phyloP scores from a whole-genome alignment of 441 rosid species.

The Viola pubescens region DNA sequence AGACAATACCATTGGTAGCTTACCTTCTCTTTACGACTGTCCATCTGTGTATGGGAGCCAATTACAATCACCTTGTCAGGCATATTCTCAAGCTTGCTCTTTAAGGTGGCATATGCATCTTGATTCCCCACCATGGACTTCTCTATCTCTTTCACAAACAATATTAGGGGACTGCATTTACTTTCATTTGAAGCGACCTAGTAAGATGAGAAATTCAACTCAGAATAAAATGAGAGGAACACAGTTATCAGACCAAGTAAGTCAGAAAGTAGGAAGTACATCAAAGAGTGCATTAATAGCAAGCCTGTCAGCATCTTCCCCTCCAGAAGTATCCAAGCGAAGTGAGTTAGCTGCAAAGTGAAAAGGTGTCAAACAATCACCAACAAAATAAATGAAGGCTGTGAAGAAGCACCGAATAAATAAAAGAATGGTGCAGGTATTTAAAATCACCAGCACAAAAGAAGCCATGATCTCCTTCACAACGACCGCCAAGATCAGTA shows the following conservation, averaged over 20 bases:
- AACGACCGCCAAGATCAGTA: conserved; percentile 89
- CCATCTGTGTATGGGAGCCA: conserved; percentile 87
- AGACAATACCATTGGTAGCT: conserved; percentile 4
- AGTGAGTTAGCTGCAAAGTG: conserved; percentile 63
- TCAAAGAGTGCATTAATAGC: conserved; percentile 84
- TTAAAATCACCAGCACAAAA: conserved; percentile 69
- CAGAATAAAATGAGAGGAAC: conserved; percentile 8
- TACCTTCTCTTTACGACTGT: conserved; percentile 95
- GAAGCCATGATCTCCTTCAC: conserved; percentile 90
- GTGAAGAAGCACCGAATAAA: not conserved
- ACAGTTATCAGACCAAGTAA: conserved; percentile 6
- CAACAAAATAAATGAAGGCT: no score
- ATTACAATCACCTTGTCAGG: conserved; percentile 71
- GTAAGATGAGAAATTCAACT: conserved; percentile 21
- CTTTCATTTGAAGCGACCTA: conserved; percentile 76
- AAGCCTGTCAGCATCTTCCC: conserved; percentile 78
- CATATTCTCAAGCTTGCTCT: conserved; percentile 71
- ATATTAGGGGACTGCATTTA: conserved; percentile 59
- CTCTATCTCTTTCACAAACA: conserved; percentile 90
- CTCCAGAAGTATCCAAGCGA: conserved; percentile 67
- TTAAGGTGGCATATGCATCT: conserved; percentile 60
- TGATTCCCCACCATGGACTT: conserved; percentile 73
- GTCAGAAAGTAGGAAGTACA: conserved; percentile 36
- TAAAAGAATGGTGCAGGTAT: no score
- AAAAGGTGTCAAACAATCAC: not conserved